A percentile compares a stretch with the other conserved stretches of the same genome.
Evolutionary conservation across 2,329 filamentous ascomycete genomes (phyloP).

Genomic region (Colletotrichum sublineola): DNA sequence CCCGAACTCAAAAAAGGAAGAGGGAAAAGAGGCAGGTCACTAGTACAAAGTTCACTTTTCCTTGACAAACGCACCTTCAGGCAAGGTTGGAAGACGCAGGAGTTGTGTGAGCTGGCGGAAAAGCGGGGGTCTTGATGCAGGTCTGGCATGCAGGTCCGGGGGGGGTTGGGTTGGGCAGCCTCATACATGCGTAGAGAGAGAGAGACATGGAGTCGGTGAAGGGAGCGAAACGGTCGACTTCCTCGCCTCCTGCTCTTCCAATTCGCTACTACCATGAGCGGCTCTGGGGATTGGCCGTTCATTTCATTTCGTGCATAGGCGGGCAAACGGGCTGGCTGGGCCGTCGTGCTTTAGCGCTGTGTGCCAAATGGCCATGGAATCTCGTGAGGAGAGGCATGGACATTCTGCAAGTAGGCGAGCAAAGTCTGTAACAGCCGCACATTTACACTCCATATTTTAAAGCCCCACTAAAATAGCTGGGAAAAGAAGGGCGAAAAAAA

Average conservation of each 20-base stretch:
- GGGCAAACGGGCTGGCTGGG: conserved; percentile 1
- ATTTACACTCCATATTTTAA: background rate
- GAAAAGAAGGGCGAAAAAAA: background rate
- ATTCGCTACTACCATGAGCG: background rate
- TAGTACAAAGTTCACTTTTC: background rate
- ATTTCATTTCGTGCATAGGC: background rate
- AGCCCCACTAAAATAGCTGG: background rate
- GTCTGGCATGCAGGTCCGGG: background rate
- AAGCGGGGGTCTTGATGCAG: conserved; percentile 5
- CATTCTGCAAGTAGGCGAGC: background rate
- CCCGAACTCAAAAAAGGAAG: background rate
- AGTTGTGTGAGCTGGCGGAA: conserved; percentile 9
- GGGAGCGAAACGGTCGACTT: background rate
- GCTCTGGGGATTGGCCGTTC: background rate
- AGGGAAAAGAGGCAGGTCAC: background rate
- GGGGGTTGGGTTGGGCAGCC: conserved; percentile 1
- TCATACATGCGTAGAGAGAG: background rate
- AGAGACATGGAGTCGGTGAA: conserved; percentile 14
- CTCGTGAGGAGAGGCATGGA: background rate
- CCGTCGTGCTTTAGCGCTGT: background rate
- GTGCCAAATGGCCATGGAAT: background rate
- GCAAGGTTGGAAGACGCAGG: background rate
- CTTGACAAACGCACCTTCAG: background rate
- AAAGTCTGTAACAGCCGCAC: background rate
- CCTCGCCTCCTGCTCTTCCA: background rate